phyloP scores from a whole-genome alignment of 2,329 filamentous ascomycete species.

The Ilyonectria mors-panacis region DNA sequence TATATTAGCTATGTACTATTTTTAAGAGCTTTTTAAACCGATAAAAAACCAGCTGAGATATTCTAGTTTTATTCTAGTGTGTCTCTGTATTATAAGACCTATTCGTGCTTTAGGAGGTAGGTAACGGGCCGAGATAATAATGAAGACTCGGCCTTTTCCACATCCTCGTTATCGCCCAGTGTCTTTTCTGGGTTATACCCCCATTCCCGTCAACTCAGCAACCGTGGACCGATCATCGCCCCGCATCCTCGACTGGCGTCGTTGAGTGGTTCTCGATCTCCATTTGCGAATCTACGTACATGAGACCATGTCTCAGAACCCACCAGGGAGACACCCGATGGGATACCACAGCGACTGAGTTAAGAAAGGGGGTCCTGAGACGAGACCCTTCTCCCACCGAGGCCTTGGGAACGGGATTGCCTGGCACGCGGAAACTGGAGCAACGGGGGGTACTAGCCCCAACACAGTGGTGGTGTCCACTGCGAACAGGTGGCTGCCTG shows the following conservation, averaged over 20 bases:
- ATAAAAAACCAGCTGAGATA: too few species aligned
- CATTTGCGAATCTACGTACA: neutral
- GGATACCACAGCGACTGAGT: slow-evolving; percentile 26
- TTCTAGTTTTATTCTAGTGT: too few species aligned
- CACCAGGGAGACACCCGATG: slow-evolving; percentile 34
- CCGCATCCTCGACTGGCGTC: neutral
- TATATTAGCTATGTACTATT: too few species aligned
- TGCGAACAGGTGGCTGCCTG: slow-evolving; percentile 1
- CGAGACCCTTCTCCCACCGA: slow-evolving; percentile 15
- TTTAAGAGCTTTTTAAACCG: too few species aligned
- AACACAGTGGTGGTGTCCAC: neutral
- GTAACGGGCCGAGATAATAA: too few species aligned
- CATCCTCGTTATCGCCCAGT: too few species aligned
- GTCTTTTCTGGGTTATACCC: too few species aligned
- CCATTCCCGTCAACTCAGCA: neutral
- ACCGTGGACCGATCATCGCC: neutral
- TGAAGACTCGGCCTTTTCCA: too few species aligned
- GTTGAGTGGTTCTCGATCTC: neutral
- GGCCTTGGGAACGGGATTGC: slow-evolving; percentile 15
- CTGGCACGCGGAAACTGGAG: slow-evolving; percentile 37
- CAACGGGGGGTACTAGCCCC: slow-evolving; percentile 11
- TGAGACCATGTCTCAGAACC: slow-evolving; percentile 34
- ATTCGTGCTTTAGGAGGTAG: too few species aligned
- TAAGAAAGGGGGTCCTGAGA: slow-evolving; percentile 28
- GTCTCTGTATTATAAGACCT: too few species aligned